These are phyloP conservation scores for Fusarium oligoseptatum DNA, from an alignment of 2,329 filamentous ascomycete species.

Conservation along the genomic window DNA sequence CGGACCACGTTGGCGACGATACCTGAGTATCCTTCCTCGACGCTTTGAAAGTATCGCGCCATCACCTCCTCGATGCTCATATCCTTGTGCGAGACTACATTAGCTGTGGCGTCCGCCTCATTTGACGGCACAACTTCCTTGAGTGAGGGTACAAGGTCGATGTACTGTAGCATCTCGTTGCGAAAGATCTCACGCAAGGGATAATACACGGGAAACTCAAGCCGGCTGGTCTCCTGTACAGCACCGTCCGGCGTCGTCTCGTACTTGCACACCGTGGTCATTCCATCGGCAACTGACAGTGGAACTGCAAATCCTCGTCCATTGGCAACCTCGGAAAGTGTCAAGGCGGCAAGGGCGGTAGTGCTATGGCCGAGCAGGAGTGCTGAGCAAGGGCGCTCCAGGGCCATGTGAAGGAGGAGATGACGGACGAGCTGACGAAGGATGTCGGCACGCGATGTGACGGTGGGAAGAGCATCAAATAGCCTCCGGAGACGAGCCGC, in stretches of 20 bases:
- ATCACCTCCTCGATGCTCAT: conserved; percentile 93
- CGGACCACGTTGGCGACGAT: conserved; percentile 96
- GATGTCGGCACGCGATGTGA: conserved; percentile 83
- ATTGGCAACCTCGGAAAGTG: conserved; percentile 89
- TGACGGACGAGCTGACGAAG: conserved; percentile 77
- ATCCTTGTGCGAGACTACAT: conserved; percentile 76
- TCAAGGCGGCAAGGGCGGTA: conserved; percentile 86
- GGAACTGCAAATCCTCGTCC: conserved; percentile 88
- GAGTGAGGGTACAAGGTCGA: conserved; percentile 67
- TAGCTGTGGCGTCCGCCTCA: conserved; percentile 40
- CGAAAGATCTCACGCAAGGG: conserved; percentile 88
- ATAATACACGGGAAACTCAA: conserved; percentile 71
- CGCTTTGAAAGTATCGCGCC: conserved; percentile 83
- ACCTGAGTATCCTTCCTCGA: conserved; percentile 88
- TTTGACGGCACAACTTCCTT: conserved; percentile 60
- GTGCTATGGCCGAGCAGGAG: conserved; percentile 89
- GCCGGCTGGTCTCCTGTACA: conserved; percentile 36
- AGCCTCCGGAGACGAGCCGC: conserved; percentile 65
- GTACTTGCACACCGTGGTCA: conserved; percentile 54
- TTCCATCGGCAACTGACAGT: conserved; percentile 84
- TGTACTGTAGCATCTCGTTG: conserved; percentile 81
- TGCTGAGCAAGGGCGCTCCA: conserved; percentile 71
- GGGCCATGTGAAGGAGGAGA: conserved; percentile 76
- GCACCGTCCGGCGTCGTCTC: conserved; percentile 36
- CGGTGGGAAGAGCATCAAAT: conserved; percentile 74